Base-by-base conservation (phyloP, 2,329 filamentous ascomycete species). In the Periconia digitata region DNA sequence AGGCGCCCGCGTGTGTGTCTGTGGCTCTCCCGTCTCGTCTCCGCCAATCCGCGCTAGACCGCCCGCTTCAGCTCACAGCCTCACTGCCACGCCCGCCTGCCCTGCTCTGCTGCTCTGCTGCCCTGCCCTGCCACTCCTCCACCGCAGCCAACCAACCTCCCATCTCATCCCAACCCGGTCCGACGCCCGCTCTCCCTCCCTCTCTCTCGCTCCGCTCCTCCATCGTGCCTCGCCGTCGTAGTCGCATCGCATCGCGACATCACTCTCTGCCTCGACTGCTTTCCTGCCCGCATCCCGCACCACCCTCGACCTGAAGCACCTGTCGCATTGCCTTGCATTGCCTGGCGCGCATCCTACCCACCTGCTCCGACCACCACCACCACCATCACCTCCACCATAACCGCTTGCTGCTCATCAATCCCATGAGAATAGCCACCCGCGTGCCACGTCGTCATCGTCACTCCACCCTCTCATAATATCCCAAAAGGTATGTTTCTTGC, bases 391-490 rank as follows among this genome's bases (percentile, higher is more conserved):
- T 42, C 40, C 16, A 48, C 37, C 52, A 46, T 47, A 40, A 46
- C 47, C 49, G 43, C 43, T 49, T 50, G 45, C 46, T 32, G 47
- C 49, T n/a, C 34, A 42, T 32, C 50, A 40, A 47, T 52, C 51
- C 47, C 45, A 55, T 56, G 55, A 43, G 24, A 32, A 40, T 5
- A 24, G 38, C 21, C 21, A 24, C 21, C 35, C 35, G 16, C 35
- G 15, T 20, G 17, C 16, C 23, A n/a, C 20, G 4, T n/a, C 13
- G 20, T 20, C 18, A 20, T 22, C 16, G 2, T 15, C 20, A 12
- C 13, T 15, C 10, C 37, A 3, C 37, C 37, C 27, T 32, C 27
- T 15, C 27, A 10, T 15, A 32, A 32, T 15, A 4, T 15, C 27
- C 27, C 12, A 32, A 32, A 7, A 32, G 27, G 27, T 32, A 32